Conservation (phyloP, 2,329 filamentous ascomycete species). For the Alternaria consortialis region DNA sequence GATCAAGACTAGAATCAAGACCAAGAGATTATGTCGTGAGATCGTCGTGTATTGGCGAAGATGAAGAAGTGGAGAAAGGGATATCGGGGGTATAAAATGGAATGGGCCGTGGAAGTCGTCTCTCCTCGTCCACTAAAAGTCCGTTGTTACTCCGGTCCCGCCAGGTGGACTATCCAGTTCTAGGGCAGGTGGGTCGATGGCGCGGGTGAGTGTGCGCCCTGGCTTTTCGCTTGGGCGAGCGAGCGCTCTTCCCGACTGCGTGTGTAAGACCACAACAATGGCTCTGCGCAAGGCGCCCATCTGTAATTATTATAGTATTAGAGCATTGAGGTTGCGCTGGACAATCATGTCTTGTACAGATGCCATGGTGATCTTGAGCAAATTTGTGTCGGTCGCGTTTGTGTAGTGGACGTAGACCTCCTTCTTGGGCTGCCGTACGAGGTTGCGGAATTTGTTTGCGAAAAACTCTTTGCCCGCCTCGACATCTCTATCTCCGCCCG, state of each 20-base stretch:
- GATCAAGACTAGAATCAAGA: conserved; percentile 8
- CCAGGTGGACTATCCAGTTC: conserved; percentile 2
- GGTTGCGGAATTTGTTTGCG: conserved; percentile 60
- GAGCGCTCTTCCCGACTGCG: not conserved
- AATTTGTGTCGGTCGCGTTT: conserved; percentile 61
- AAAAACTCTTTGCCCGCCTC: conserved; percentile 61
- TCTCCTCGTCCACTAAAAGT: conserved; percentile 12
- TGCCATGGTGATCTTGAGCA: conserved; percentile 66
- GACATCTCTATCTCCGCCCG: conserved; percentile 55
- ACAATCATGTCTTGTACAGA: conserved; percentile 65
- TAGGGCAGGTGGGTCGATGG: conserved; percentile 8
- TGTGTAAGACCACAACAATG: not conserved
- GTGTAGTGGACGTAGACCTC: conserved; percentile 63
- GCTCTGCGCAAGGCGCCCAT: not conserved
- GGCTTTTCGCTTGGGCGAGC: conserved; percentile 1
- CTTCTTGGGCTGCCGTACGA: conserved; percentile 60
- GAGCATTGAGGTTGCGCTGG: conserved; percentile 60
- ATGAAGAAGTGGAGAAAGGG: conserved; percentile 27
- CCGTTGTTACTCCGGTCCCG: conserved; percentile 6
- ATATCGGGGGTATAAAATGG: conserved; percentile 44
- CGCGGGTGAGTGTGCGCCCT: conserved; percentile 4
- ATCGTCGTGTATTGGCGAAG: conserved; percentile 30
- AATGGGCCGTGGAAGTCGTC: conserved; percentile 23
- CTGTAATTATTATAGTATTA: conserved; percentile 52
- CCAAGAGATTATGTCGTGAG: conserved; percentile 30